These are phyloP conservation scores for Pestalotiopsis sp. DNA, from an alignment of 2,329 filamentous ascomycete species.

Conservation along the genomic window DNA sequence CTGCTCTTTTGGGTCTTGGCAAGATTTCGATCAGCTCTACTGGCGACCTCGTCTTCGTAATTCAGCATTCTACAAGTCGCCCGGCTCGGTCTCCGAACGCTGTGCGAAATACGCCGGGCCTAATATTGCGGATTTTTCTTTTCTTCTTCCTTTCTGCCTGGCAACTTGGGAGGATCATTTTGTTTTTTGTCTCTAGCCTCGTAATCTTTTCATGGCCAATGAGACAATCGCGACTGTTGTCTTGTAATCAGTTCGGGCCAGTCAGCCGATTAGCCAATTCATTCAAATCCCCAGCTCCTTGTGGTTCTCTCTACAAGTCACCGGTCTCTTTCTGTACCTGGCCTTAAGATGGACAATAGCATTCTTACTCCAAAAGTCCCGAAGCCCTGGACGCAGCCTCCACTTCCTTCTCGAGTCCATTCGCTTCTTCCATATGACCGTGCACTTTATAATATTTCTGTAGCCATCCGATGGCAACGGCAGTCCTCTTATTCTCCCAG, in stretches of 20 bases:
- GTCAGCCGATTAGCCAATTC: too few relatives aligned
- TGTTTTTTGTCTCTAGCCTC: too few relatives aligned
- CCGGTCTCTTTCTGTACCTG: too few relatives aligned
- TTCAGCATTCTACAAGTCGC: neutral
- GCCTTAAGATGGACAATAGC: neutral
- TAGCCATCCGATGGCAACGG: neutral
- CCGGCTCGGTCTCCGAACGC: neutral
- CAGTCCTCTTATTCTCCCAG: neutral
- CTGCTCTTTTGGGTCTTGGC: neutral
- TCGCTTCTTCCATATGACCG: neutral
- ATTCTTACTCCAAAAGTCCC: neutral
- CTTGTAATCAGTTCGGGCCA: too few relatives aligned
- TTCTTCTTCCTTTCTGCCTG: too few relatives aligned
- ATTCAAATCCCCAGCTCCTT: too few relatives aligned
- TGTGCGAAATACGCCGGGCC: neutral
- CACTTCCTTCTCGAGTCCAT: slow-evolving; percentile 1
- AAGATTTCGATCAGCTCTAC: neutral
- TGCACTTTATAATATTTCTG: slow-evolving; percentile 7
- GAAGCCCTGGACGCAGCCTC: neutral
- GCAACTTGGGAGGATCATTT: too few relatives aligned
- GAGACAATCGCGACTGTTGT: too few relatives aligned
- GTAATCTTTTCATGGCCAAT: too few relatives aligned
- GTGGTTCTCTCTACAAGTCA: too few relatives aligned
- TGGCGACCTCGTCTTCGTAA: neutral
- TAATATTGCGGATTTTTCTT: too few relatives aligned